Evolutionary conservation across 352 stramenopile genomes (phyloP).

Genomic region (Globisporangium spiculum): DNA sequence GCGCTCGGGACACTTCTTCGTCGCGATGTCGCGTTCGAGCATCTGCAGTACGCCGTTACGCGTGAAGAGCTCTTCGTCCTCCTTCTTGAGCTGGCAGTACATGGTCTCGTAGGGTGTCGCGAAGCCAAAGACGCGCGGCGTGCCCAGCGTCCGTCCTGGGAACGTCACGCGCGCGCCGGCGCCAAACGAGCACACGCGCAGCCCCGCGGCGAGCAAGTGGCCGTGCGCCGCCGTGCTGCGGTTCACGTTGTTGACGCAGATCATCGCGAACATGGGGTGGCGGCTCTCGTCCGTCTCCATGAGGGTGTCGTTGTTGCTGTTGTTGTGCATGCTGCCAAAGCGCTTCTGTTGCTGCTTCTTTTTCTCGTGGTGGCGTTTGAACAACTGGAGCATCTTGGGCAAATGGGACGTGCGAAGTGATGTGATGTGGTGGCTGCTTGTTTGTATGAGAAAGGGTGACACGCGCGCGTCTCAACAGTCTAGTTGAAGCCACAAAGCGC

Average conservation of each 20-base stretch:
- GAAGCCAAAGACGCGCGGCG: constrained; percentile 59
- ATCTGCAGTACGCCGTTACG: constrained; percentile 70
- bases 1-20: constrained; percentile 69
- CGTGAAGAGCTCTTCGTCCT: constrained; percentile 50
- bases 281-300: neutral
- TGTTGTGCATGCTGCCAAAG: neutral
- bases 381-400: constrained; percentile 16
- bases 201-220: constrained; percentile 41
- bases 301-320: no score
- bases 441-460: neutral
- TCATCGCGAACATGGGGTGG: constrained; percentile 66
- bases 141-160: constrained; percentile 34
- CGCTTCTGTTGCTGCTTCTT: neutral
- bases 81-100: constrained; percentile 41
- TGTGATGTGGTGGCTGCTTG: neutral
- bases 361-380: constrained; percentile 11
- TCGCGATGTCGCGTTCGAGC: constrained; percentile 64
- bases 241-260: constrained; percentile 88
- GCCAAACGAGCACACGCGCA: constrained; percentile 75
- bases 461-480: neutral
- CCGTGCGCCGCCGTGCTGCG: constrained; percentile 76
- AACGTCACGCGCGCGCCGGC: constrained; percentile 59
- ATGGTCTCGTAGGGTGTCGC: constrained; percentile 70
- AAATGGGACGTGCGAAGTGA: neutral
- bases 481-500: constrained; percentile 1